Conservation (phyloP, 176 grass and related monocot species). For the Bolboschoenus planiculmis region DNA sequence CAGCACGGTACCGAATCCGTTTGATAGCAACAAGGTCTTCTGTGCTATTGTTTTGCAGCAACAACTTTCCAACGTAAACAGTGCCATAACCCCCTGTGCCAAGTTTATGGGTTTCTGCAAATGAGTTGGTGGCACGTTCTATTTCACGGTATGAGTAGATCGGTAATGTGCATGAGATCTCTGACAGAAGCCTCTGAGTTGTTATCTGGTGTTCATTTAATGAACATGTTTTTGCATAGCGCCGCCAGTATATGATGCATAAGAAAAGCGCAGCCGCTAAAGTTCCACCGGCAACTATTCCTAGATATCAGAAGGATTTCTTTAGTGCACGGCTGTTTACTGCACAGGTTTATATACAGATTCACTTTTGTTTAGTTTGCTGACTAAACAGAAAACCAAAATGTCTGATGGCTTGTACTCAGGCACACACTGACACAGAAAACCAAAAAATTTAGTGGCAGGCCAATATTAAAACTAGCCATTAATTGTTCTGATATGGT, state of each 20-base stretch:
- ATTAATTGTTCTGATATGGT: neutral
- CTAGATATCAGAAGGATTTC: constrained; percentile 24
- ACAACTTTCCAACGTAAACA: constrained; percentile 76
- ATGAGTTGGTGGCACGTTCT: constrained; percentile 61
- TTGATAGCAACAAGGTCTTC: constrained; percentile 69
- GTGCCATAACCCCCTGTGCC: constrained; percentile 80
- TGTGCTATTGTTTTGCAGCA: constrained; percentile 11
- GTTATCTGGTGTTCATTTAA: constrained; percentile 3
- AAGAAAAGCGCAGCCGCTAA: constrained; percentile 13
- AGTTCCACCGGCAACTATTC: constrained; percentile 2
- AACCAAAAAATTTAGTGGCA: neutral
- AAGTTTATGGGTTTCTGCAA: constrained; percentile 59
- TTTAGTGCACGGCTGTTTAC: neutral
- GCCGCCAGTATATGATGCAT: constrained; percentile 20
- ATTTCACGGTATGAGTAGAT: constrained; percentile 71
- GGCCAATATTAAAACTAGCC: neutral
- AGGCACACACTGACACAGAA: too few species aligned
- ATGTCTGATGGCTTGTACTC: too few species aligned
- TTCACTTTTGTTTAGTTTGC: neutral
- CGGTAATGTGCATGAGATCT: constrained; percentile 46
- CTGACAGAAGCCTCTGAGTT: constrained; percentile 38
- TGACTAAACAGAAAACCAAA: too few species aligned
- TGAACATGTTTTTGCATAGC: neutral
- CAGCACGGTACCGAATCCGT: constrained; percentile 41
- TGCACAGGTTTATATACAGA: neutral